Percentiles rank a stretch among this genome's conserved stretches.
Conservation (phyloP, 306 rosid species). For the Crotalaria pallida region DNA sequence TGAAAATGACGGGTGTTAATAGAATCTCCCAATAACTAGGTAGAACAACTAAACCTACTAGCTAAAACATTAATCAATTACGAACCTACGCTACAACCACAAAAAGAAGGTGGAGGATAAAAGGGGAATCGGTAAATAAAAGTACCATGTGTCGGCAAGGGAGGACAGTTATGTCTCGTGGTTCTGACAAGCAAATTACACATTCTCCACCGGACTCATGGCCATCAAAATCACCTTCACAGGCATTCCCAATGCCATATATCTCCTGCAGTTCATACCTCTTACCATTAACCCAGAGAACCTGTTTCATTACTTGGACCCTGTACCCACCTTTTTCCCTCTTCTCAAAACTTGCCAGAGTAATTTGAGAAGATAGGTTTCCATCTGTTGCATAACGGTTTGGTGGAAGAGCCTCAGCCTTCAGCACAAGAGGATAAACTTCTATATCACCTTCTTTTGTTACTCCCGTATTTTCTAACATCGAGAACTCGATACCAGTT, state of each 20-base stretch:
- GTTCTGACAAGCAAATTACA: constrained; percentile 47
- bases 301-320: constrained; percentile 43
- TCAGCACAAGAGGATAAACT: constrained; percentile 48
- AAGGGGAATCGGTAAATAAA: not conserved
- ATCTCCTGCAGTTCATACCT: constrained; percentile 51
- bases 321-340: constrained; percentile 31
- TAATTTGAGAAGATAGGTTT: constrained; percentile 35
- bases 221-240: constrained; percentile 31
- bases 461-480: constrained; percentile 25
- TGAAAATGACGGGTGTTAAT: no score
- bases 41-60: not conserved
- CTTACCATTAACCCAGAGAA: constrained; percentile 39
- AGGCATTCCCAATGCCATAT: constrained; percentile 42
- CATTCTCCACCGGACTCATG: constrained; percentile 40
- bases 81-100: not conserved
- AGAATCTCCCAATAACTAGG: no score
- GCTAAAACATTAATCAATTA: not conserved
- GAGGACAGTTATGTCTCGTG: constrained; percentile 45
- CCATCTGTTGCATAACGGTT: constrained; percentile 15
- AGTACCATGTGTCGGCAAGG: constrained; percentile 59
- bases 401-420: constrained; percentile 32
- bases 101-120: not conserved
- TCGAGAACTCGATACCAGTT: constrained; percentile 42
- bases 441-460: constrained; percentile 23
- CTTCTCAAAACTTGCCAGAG: constrained; percentile 40